Evolutionary conservation across 2,329 filamentous ascomycete species (phyloP).

Genomic region (Cryphonectria japonica): DNA sequence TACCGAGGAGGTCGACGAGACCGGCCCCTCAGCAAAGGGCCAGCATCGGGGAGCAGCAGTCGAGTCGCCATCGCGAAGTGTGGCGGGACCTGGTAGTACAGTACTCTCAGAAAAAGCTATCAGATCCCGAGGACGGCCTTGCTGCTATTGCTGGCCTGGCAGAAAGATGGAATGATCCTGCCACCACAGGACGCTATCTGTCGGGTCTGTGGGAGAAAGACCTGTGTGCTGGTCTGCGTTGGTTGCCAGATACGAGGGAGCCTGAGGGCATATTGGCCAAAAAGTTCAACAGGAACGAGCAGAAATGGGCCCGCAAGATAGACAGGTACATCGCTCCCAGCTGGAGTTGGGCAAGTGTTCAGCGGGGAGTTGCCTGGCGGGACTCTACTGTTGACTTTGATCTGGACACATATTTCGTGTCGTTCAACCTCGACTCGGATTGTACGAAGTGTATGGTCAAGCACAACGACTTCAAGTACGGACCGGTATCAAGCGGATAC

Average conservation of each 20-base stretch:
- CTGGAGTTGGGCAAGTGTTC: not conserved
- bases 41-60: no score
- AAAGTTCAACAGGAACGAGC: no score
- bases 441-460: not conserved
- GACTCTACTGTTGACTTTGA: not conserved
- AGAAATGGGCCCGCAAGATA: no score
- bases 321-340: not conserved
- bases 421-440: not conserved
- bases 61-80: no score
- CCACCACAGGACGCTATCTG: slow-evolving; percentile 3
- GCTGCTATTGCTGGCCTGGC: not conserved
- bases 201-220: not conserved
- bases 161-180: slow-evolving; percentile 3
- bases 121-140: not conserved
- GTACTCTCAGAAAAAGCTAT: no score
- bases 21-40: no score
- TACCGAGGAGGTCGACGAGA: no score
- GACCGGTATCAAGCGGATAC: not conserved
- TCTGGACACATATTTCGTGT: not conserved
- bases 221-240: no score
- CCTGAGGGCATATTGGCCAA: no score
- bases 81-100: no score
- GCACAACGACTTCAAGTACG: not conserved
- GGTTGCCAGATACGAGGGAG: no score
- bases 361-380: not conserved